Evolutionary conservation across 768 basidiomycete genomes (phyloP), one percentile per base, ranked within the genome.

Genomic region (Russula sp.): DNA sequence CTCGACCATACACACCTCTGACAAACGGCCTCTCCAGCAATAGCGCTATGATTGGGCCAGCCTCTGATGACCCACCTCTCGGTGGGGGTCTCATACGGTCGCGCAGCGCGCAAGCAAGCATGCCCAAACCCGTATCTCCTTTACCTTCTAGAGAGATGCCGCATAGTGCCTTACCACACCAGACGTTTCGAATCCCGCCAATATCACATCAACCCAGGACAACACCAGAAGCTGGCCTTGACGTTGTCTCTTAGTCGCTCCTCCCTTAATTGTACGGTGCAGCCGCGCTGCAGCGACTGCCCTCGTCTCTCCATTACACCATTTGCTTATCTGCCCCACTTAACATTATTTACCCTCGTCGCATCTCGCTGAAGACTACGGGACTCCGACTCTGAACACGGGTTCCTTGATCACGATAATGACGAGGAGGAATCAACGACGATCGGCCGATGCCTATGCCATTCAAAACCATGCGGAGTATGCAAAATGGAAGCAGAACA

Each of bases 1-100:
- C 77, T 46, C 79, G 84, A 44, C 79, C 87, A 14, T 84, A 83
- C 71, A 87, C 88, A 48, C 88, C 90, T 46, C 20, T 67, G n/a
- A 59, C 54, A 20, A 59, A 64, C 24, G 66, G 50, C 9, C 57
- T 61, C 49, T 61, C 67, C 20, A 60, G 58, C 44, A 65, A 60
- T 34, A 52, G 55, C n/a, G 55, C 63, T 51, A 26, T 57, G 42
- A 22, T 57, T 22, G 63, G 58, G 20, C 20, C 54, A 53, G 2
- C 55, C 49, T n/a, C 63, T 26, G 66, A 67, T 22, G 66, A 67
- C 26, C 2, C 50, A 46, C 54, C 55, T 46, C 64, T 62, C 36
- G 52, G 63, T n/a, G 28, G 32, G n/a, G 62, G 28, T 28, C 54
- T 67, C 26, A 59, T 60, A 18, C 68, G 63, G 18, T 66, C 64